Evolutionary conservation across 768 basidiomycete genomes (phyloP).

Genomic region (Kwoniella heveanensis): DNA sequence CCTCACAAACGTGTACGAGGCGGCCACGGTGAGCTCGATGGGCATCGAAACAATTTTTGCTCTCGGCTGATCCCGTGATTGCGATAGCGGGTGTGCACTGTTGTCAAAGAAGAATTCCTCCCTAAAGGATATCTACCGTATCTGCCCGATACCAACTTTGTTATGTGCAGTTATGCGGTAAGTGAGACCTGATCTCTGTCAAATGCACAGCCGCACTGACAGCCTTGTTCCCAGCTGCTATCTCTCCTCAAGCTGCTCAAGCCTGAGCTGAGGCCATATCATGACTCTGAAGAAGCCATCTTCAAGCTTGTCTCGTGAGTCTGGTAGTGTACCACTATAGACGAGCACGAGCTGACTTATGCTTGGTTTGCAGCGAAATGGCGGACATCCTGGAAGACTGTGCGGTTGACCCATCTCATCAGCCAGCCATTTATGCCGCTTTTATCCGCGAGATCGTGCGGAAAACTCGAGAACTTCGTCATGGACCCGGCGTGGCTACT

Average conservation of each 20-base stretch:
- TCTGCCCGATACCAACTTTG: conserved; percentile 86
- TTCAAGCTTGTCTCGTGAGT: conserved; percentile 44
- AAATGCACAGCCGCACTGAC: too few species aligned
- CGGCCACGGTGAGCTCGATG: conserved; percentile 43
- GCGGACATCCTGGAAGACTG: conserved; percentile 76
- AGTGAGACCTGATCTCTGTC: too few species aligned
- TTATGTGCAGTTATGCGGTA: conserved; percentile 84
- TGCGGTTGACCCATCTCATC: conserved; percentile 77
- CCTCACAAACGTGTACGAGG: conserved; percentile 52
- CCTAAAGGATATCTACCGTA: conserved; percentile 77
- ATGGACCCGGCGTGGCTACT: conserved; percentile 15
- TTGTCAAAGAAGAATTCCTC: conserved; percentile 72
- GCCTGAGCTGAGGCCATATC: conserved; percentile 50
- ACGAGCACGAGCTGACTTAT: conserved; percentile 61
- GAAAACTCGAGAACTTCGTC: conserved; percentile 40
- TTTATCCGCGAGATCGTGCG: conserved; percentile 72
- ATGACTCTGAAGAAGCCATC: conserved; percentile 48
- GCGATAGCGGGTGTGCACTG: conserved; percentile 57
- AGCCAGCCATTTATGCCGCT: conserved; percentile 82
- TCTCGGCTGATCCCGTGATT: background rate
- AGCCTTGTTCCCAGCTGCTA: conserved; percentile 59
- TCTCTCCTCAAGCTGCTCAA: conserved; percentile 80
- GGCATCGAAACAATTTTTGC: background rate
- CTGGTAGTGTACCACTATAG: conserved; percentile 59
- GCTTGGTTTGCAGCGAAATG: conserved; percentile 76